Evolutionary conservation across 495 filamentous ascomycete genomes (phyloP).

Genomic region (Neurospora intermedia): DNA sequence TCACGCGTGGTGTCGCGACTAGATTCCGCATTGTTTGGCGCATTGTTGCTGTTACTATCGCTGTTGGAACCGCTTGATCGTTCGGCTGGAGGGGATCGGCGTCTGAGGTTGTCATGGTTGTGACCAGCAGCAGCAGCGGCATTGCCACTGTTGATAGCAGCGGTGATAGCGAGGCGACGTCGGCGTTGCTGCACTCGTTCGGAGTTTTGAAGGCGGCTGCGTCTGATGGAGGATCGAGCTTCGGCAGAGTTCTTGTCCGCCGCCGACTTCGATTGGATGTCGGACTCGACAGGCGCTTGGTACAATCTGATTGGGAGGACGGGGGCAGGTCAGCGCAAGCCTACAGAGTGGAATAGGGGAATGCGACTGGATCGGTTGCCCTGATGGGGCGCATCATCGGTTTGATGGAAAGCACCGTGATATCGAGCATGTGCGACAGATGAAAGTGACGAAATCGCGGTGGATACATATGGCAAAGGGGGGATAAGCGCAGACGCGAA

Average conservation of each 20-base stretch:
- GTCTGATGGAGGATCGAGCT: slow-evolving; percentile 64
- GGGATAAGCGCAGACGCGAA: slow-evolving; percentile 10
- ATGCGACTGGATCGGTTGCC: neutral
- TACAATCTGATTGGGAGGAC: slow-evolving; percentile 33
- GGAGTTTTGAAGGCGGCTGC: slow-evolving; percentile 15
- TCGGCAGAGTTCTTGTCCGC: slow-evolving; percentile 37
- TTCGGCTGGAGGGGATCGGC: slow-evolving; percentile 3
- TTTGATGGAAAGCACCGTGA: neutral
- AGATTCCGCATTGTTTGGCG: neutral
- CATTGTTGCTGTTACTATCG: slow-evolving; percentile 5
- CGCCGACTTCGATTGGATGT: slow-evolving; percentile 45
- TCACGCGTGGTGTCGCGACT: slow-evolving; percentile 10
- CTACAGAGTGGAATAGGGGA: neutral
- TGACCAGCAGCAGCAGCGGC: neutral
- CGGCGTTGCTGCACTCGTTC: slow-evolving; percentile 30
- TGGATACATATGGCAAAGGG: neutral
- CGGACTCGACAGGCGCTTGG: slow-evolving; percentile 44
- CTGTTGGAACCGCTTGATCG: neutral
- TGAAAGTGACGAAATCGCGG: neutral
- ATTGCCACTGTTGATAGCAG: slow-evolving; percentile 10
- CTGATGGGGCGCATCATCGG: neutral
- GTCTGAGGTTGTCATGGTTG: neutral
- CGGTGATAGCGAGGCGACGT: slow-evolving; percentile 14
- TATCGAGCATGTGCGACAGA: neutral
- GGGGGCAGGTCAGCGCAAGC: slow-evolving; percentile 13